These are phyloP conservation scores for Ajuga chamaepitys DNA, from an alignment of 257 asterid species.

Conservation along the genomic window DNA sequence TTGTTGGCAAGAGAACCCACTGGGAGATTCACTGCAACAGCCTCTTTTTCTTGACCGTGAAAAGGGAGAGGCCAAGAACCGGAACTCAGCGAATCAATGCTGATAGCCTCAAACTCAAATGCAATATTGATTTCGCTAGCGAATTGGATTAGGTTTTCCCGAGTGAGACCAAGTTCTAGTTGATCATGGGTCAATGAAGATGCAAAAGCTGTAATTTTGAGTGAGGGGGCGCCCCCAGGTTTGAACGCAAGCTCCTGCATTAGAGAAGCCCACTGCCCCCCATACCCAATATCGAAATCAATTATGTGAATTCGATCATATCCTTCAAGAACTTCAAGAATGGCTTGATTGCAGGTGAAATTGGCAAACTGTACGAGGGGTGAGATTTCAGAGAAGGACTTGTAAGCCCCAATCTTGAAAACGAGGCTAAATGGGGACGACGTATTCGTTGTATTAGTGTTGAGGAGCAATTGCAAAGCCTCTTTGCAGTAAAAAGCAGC, in stretches of 20 bases:
- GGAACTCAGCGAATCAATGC: constrained; percentile 54
- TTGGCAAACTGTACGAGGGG: constrained; percentile 82
- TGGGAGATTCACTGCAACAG: constrained; percentile 72
- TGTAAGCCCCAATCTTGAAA: constrained; percentile 79
- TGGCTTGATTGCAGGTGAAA: constrained; percentile 82
- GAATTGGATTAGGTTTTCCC: constrained; percentile 73
- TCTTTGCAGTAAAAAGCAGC: constrained; percentile 93
- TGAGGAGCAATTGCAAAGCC: constrained; percentile 64
- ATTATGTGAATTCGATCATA: constrained; percentile 60
- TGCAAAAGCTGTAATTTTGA: constrained; percentile 74
- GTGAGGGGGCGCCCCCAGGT: constrained; percentile 48
- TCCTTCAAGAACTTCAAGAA: constrained; percentile 77
- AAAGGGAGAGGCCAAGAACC: constrained; percentile 60
- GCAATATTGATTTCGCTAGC: constrained; percentile 61
- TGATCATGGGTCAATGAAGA: constrained; percentile 67
- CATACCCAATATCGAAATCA: constrained; percentile 91
- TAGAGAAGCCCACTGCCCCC: constrained; percentile 94
- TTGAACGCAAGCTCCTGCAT: constrained; percentile 90
- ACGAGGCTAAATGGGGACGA: constrained; percentile 64
- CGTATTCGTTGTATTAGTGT: constrained; percentile 8
- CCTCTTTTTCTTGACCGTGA: constrained; percentile 45
- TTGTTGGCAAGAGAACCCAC: constrained; percentile 46
- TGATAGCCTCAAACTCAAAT: constrained; percentile 59
- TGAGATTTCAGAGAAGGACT: constrained; percentile 83
- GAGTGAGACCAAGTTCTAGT: constrained; percentile 66